These are phyloP conservation scores for Malus domestica DNA, from an alignment of 306 rosid species.

Conservation along the genomic window DNA sequence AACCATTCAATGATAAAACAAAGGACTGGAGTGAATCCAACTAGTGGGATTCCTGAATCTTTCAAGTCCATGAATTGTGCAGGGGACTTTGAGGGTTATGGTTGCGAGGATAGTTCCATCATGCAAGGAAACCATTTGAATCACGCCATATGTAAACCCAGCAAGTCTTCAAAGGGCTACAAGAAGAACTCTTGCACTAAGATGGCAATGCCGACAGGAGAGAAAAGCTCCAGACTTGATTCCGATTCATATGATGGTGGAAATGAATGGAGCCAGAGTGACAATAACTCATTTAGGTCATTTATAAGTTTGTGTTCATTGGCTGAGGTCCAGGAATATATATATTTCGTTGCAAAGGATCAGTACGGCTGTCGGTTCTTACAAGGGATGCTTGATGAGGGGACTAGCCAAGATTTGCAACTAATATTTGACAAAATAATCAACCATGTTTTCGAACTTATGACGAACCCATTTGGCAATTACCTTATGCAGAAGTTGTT, in stretches of 20 bases:
- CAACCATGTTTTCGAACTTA: conserved; percentile 52
- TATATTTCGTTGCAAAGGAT: conserved; percentile 53
- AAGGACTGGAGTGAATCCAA: conserved; percentile 9
- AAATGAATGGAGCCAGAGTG: conserved; percentile 8
- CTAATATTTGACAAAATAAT: conserved; percentile 44
- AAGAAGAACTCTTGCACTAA: conserved; percentile 14
- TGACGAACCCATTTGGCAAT: conserved; percentile 66
- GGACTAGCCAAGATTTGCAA: conserved; percentile 36
- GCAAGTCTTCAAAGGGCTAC: conserved; percentile 14
- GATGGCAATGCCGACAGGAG: conserved; percentile 4
- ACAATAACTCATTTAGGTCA: conserved; percentile 9
- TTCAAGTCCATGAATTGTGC: conserved; percentile 10
- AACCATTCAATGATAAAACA: conserved; percentile 13
- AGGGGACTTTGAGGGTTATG: conserved; percentile 18
- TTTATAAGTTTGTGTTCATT: conserved; percentile 22
- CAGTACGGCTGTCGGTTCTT: conserved; percentile 66
- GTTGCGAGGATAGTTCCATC: conserved; percentile 37
- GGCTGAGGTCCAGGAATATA: conserved; percentile 29
- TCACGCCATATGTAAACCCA: conserved; percentile 8
- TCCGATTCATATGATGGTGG: neutral
- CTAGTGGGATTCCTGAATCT: conserved; percentile 7
- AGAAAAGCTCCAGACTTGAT: conserved; percentile 17
- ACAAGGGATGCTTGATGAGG: conserved; percentile 50
- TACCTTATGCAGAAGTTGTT: conserved; percentile 77
- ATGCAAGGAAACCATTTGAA: conserved; percentile 28